These are phyloP conservation scores for Candida multigemmis DNA, from an alignment of 805 yeast species.

Conservation along the genomic window DNA sequence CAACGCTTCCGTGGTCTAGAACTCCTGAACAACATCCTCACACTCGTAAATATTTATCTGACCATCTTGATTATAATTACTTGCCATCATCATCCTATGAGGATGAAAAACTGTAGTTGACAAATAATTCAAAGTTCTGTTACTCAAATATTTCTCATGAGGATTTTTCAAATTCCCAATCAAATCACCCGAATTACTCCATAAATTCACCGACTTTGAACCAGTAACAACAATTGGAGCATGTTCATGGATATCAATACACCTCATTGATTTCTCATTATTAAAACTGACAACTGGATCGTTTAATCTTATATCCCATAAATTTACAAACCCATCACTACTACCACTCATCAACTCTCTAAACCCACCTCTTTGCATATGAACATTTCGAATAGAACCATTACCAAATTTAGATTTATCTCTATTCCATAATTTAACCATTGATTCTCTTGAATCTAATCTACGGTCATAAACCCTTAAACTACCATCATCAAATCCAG, in stretches of 20 bases:
- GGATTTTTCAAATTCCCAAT: slow-evolving; percentile 53
- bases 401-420: slow-evolving; percentile 15
- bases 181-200: slow-evolving; percentile 79
- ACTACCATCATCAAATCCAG: slow-evolving; percentile 89
- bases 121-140: slow-evolving; percentile 43
- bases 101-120: slow-evolving; percentile 78
- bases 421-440: slow-evolving; percentile 70
- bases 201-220: slow-evolving; percentile 65
- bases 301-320: slow-evolving; percentile 83
- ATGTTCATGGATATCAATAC: slow-evolving; percentile 86
- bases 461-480: slow-evolving; percentile 88
- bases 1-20: slow-evolving; percentile 6
- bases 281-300: slow-evolving; percentile 62
- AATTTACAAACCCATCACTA: slow-evolving; percentile 69
- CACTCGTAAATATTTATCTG: slow-evolving; percentile 51
- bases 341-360: slow-evolving; percentile 83
- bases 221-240: slow-evolving; percentile 93
- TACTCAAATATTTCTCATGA: slow-evolving; percentile 33
- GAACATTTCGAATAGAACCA: slow-evolving; percentile 65
- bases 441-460: slow-evolving; percentile 71
- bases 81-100: slow-evolving; percentile 88
- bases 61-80: slow-evolving; percentile 71
- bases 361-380: slow-evolving; percentile 94
- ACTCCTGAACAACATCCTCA: slow-evolving; percentile 27
- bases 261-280: slow-evolving; percentile 50